Percentiles rank a stretch among this genome's conserved stretches.
Evolutionary conservation across 352 stramenopile genomes (phyloP).

Genomic region (Globisporangium nunn): DNA sequence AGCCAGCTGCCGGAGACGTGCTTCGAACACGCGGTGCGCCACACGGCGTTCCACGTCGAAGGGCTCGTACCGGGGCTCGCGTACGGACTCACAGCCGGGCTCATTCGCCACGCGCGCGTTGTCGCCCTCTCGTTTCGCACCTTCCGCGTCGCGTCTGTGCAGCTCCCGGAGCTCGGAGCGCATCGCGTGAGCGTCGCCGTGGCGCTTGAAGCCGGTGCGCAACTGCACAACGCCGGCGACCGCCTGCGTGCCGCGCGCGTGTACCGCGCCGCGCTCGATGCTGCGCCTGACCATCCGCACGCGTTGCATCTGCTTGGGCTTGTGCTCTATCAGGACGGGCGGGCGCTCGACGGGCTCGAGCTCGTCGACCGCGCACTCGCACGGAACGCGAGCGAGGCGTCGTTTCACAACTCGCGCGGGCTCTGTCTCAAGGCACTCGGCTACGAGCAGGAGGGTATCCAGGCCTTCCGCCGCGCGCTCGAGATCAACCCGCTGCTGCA

Average conservation of each 20-base stretch:
- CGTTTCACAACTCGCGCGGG: conserved; percentile 48
- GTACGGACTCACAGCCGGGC: conserved; percentile 47
- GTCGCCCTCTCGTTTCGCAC: conserved; percentile 54
- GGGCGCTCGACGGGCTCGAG: conserved; percentile 19
- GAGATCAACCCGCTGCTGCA: conserved; percentile 38
- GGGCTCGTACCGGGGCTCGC: conserved; percentile 44
- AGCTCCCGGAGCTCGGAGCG: conserved; percentile 11
- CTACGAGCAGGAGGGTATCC: conserved; percentile 32
- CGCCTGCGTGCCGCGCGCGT: conserved; percentile 25
- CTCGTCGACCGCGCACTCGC: conserved; percentile 36
- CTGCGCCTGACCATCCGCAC: conserved; percentile 35
- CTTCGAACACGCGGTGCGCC: conserved; percentile 45
- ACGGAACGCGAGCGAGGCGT: conserved; percentile 33
- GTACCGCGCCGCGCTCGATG: conserved; percentile 43
- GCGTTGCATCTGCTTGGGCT: conserved; percentile 50
- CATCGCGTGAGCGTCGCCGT: conserved; percentile 31
- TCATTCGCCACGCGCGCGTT: conserved; percentile 41
- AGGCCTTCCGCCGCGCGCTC: conserved; percentile 39
- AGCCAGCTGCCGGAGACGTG: conserved; percentile 45
- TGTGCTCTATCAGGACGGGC: conserved; percentile 34
- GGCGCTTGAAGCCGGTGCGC: conserved; percentile 30
- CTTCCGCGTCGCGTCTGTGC: conserved; percentile 52
- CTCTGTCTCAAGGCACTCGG: conserved; percentile 39
- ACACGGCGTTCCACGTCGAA: conserved; percentile 44
- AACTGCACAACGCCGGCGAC: conserved; percentile 31